Base-by-base conservation (phyloP, 2,329 filamentous ascomycete genomes). In the Pseudogymnoascus sp. region DNA sequence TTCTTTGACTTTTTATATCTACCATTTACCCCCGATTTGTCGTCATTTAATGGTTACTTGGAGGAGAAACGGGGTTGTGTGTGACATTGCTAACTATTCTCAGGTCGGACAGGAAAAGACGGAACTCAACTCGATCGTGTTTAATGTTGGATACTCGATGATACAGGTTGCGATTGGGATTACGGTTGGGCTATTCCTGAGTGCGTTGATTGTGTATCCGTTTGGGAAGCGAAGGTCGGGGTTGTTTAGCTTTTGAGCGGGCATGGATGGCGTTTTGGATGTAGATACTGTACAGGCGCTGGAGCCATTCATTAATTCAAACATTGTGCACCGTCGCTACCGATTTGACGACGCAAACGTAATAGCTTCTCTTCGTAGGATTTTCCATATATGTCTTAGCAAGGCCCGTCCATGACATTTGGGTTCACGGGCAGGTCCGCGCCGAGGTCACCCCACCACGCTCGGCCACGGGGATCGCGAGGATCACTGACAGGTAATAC, bases 101-200 rank as follows among this genome's bases (percentile, higher is more conserved):
- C 25, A 37, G 59, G 31, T 37, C 38, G 59, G 59, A 37, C 34
- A 42, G 59, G 23, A 42, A 23, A 37, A 37, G 16, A 12, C 67
- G 21, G 69, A 73, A 60, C 65, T 75, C 34, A 75, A 76, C 61
- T 73, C 69, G 5, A 74, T 75, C 14, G 75, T 77, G 16, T 74
- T 75, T 60, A 76, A 76, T 65, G 72, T 78, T 63, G 76, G 74
- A 8, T 75, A 73, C 61, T 73, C 70, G 31, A 76, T 78, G 75
- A 74, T 78, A 28, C 74, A 77, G 65, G 70, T 78, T 37, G 75
- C 75, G 3, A 76, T 78, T 62, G 76, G 75, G n/a, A 77, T 77
- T 16, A 77, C 75, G 11, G 75, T 77, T 31, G 76, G 76, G 3
- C 65, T 78, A 21, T 78, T 77, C 63, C 69, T 76, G 10, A 74